Evolutionary conservation across 139 green algal species (phyloP).

Genomic region (Auxenochlorella pyrenoidosa): DNA sequence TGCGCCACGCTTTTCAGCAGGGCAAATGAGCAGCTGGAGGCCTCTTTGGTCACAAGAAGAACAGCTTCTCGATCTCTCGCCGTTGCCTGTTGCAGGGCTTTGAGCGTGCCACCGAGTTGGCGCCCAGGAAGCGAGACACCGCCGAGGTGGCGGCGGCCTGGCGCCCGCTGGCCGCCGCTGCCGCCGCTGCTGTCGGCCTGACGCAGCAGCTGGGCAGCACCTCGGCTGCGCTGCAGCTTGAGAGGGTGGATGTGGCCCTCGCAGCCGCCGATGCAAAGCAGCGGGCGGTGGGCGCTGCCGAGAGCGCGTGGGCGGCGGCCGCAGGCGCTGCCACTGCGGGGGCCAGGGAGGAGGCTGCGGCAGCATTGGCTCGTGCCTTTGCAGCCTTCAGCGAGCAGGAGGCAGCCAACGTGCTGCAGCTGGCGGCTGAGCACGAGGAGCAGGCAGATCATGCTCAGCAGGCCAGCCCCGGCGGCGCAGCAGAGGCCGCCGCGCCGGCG

Average conservation of each 20-base stretch:
- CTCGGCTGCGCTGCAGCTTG: slow-evolving; percentile 7
- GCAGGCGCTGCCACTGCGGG: neutral
- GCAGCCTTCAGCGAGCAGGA: slow-evolving; percentile 23
- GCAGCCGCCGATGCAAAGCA: neutral
- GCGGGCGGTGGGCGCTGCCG: neutral
- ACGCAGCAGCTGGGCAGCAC: neutral
- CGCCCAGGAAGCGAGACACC: neutral
- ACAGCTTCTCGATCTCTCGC: too few relatives aligned
- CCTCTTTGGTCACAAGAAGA: too few relatives aligned
- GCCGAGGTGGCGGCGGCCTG: neutral
- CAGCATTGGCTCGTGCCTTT: neutral
- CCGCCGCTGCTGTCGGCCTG: neutral
- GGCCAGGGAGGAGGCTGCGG: neutral
- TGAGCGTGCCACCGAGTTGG: slow-evolving; percentile 28
- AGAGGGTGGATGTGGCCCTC: slow-evolving; percentile 26
- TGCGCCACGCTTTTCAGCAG: too few relatives aligned
- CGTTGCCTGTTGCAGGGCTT: slow-evolving; percentile 23
- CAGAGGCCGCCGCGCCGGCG: neutral
- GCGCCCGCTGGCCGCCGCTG: slow-evolving; percentile 12
- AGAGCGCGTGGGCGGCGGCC: neutral
- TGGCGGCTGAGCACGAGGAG: neutral
- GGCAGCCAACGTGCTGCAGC: neutral
- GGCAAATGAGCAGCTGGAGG: too few relatives aligned
- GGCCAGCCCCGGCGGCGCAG: neutral
- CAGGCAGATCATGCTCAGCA: neutral